These are phyloP conservation scores for Clavispora phyllophila DNA, from an alignment of 805 yeast genomes.

Conservation along the genomic window DNA sequence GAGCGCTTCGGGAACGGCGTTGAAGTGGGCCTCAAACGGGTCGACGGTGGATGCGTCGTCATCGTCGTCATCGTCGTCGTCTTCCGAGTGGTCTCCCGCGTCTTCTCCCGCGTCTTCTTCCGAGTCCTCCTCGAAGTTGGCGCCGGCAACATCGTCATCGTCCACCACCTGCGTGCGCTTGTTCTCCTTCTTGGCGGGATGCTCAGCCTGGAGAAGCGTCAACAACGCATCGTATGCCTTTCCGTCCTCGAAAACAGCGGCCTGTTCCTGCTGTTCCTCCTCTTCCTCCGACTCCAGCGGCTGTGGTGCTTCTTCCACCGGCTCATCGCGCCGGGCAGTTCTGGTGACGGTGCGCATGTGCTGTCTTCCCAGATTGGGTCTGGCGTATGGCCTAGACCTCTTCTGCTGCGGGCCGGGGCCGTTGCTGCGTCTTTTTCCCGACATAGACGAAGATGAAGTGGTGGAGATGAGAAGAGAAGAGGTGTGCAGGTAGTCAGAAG, in stretches of 20 bases:
- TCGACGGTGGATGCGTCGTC: conserved; percentile 44
- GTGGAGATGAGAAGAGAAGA: neutral
- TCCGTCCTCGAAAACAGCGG: conserved; percentile 19
- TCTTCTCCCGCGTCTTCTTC: conserved; percentile 20
- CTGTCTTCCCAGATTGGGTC: conserved; percentile 50
- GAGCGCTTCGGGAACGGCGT: conserved; percentile 39
- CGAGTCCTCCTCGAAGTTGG: conserved; percentile 6
- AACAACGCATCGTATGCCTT: conserved; percentile 64
- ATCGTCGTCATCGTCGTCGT: conserved; percentile 5
- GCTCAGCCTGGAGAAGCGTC: conserved; percentile 52
- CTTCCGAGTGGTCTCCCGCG: conserved; percentile 10
- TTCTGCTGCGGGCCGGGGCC: neutral
- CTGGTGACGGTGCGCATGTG: conserved; percentile 58
- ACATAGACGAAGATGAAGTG: neutral
- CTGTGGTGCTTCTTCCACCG: conserved; percentile 13
- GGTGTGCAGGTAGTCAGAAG: neutral
- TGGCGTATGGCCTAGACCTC: neutral
- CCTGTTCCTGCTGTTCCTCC: conserved; percentile 13
- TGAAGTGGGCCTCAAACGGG: conserved; percentile 77
- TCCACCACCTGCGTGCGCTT: conserved; percentile 6
- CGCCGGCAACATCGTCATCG: conserved; percentile 4
- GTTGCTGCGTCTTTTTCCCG: neutral
- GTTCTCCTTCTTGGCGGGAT: conserved; percentile 14
- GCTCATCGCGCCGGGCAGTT: conserved; percentile 38
- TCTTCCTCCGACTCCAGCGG: conserved; percentile 12